A percentile compares a stretch with the other conserved stretches of the same genome.
These are phyloP conservation scores for Tolypocladium tundrense DNA, from an alignment of 2,329 filamentous ascomycete species.

Conservation along the genomic window DNA sequence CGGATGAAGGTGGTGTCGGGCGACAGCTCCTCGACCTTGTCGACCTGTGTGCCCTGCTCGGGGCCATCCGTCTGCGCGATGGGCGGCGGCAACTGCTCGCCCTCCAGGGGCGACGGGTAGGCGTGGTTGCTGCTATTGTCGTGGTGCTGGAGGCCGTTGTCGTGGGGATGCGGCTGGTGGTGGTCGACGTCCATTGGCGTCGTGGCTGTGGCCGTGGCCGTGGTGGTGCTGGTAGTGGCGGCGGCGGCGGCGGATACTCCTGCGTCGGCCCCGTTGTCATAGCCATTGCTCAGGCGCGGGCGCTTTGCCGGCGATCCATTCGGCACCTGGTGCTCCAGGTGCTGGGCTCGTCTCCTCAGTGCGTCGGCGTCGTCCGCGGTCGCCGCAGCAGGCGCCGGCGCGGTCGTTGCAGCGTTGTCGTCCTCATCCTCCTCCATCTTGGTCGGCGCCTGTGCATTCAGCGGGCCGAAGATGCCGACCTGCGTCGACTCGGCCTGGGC, in stretches of 20 bases:
- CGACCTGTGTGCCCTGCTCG: slow-evolving; percentile 53
- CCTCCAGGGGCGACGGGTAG: slow-evolving; percentile 54
- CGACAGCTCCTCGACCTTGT: slow-evolving; percentile 51
- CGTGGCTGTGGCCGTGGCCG: slow-evolving; percentile 21
- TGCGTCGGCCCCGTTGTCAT: slow-evolving; percentile 43
- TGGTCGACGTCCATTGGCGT: slow-evolving; percentile 53
- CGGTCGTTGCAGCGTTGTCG: slow-evolving; percentile 16
- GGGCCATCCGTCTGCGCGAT: slow-evolving; percentile 48
- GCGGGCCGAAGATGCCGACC: slow-evolving; percentile 47
- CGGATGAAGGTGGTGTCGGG: slow-evolving; percentile 51
- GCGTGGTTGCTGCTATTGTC: slow-evolving; percentile 39
- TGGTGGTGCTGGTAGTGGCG: slow-evolving; percentile 24
- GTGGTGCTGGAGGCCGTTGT: slow-evolving; percentile 23
- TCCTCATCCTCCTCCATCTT: slow-evolving; percentile 27
- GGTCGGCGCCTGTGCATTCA: slow-evolving; percentile 34
- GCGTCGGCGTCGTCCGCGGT: slow-evolving; percentile 26
- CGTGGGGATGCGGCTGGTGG: slow-evolving; percentile 11
- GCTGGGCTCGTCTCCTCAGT: slow-evolving; percentile 40
- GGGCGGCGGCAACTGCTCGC: slow-evolving; percentile 43
- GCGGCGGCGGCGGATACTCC: slow-evolving; percentile 22
- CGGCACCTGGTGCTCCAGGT: slow-evolving; percentile 26
- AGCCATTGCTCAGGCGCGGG: slow-evolving; percentile 51
- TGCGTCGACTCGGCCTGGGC: slow-evolving; percentile 35
- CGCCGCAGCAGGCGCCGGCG: not conserved
- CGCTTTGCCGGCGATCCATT: slow-evolving; percentile 51